Conservation (phyloP, 2,329 filamentous ascomycete genomes). For the Fusarium sp. region DNA sequence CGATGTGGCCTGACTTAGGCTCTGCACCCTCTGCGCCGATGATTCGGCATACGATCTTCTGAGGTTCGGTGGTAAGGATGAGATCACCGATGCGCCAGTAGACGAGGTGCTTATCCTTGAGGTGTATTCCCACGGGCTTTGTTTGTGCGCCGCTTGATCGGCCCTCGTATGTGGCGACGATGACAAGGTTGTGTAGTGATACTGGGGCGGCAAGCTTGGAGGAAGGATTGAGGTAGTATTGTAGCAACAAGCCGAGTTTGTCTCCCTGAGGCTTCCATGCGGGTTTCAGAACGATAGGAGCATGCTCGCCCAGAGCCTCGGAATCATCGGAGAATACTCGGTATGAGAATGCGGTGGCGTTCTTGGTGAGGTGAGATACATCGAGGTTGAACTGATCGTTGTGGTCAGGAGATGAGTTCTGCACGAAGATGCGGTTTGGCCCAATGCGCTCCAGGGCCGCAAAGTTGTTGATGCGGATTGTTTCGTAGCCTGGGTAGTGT, state of each 20-base stretch:
- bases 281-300: slow-evolving; percentile 79
- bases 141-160: slow-evolving; percentile 77
- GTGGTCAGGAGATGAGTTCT: slow-evolving; percentile 72
- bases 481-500: slow-evolving; percentile 66
- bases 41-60: slow-evolving; percentile 88
- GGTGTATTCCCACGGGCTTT: slow-evolving; percentile 83
- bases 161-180: slow-evolving; percentile 79
- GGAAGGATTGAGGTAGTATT: slow-evolving; percentile 85
- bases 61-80: slow-evolving; percentile 72
- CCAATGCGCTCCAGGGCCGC: slow-evolving; percentile 89
- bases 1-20: slow-evolving; percentile 80
- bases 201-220: slow-evolving; percentile 61
- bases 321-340: slow-evolving; percentile 79
- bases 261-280: slow-evolving; percentile 87
- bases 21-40: slow-evolving; percentile 76
- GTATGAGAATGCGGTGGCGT: slow-evolving; percentile 91
- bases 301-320: slow-evolving; percentile 67
- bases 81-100: slow-evolving; percentile 87
- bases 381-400: slow-evolving; percentile 86
- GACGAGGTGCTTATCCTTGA: slow-evolving; percentile 80
- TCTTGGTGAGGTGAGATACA: slow-evolving; percentile 77
- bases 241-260: slow-evolving; percentile 87
- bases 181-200: slow-evolving; percentile 77
- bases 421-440: slow-evolving; percentile 91
- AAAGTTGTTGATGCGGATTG: slow-evolving; percentile 89